These are phyloP conservation scores for Rhizopus sp. DNA, from an alignment of 371 early-diverging fungal species.

Conservation along the genomic window DNA sequence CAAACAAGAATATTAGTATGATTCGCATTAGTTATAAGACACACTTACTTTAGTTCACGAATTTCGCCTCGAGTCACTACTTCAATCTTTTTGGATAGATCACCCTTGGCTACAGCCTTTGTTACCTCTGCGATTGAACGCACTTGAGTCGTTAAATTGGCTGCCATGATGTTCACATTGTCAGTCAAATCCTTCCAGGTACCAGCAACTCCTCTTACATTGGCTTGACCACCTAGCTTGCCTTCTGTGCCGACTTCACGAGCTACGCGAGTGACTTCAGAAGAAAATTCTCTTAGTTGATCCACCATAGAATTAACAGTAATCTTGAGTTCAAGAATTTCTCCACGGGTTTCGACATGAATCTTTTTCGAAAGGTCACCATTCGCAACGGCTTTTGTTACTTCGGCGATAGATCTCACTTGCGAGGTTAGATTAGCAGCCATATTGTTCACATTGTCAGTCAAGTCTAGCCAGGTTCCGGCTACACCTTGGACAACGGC, in stretches of 20 bases:
- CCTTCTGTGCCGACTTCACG: conserved; percentile 51
- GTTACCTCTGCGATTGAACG: conserved; percentile 33
- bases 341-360: conserved; percentile 30
- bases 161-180: conserved; percentile 38
- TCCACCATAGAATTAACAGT: conserved; percentile 29
- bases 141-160: conserved; percentile 57
- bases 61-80: conserved; percentile 25
- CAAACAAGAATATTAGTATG: neutral
- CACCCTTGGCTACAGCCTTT: conserved; percentile 22
- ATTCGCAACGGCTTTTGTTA: conserved; percentile 50
- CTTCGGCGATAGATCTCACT: conserved; percentile 53
- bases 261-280: conserved; percentile 49
- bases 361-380: conserved; percentile 49
- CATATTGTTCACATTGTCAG: conserved; percentile 48
- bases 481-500: conserved; percentile 40
- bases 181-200: conserved; percentile 53
- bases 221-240: conserved; percentile 38
- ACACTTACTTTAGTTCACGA: conserved; percentile 17
- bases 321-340: conserved; percentile 36
- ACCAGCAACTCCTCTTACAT: conserved; percentile 48
- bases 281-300: conserved; percentile 34
- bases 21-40: neutral
- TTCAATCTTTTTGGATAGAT: conserved; percentile 21
- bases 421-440: conserved; percentile 45
- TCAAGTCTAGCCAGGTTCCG: conserved; percentile 51